A percentile compares a stretch with the other conserved stretches of the same genome.
Conservation (phyloP, 2,329 filamentous ascomycete species). For the Metarhizium album region DNA sequence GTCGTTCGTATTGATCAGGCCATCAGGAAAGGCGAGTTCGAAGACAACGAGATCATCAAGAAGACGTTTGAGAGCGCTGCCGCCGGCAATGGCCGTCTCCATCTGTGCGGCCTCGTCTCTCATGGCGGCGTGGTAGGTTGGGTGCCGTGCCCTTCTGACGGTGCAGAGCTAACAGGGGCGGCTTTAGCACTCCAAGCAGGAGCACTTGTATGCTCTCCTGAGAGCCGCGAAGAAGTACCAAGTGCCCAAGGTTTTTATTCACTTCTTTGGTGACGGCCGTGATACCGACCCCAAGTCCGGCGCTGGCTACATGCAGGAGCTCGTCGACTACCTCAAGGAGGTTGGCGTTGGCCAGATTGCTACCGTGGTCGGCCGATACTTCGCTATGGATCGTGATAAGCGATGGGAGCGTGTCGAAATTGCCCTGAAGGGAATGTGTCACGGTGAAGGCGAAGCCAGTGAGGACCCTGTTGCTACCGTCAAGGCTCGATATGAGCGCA, state of each 20-base stretch:
- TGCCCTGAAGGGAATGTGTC: conserved; percentile 75
- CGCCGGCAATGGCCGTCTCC: conserved; percentile 81
- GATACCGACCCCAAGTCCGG: conserved; percentile 97
- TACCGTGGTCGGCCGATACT: conserved; percentile 92
- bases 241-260: conserved; percentile 88
- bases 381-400: conserved; percentile 99
- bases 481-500: conserved; percentile 76
- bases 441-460: conserved; percentile 78
- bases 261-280: conserved; percentile 97
- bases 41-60: conserved; percentile 66
- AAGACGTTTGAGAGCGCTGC: conserved; percentile 68
- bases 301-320: conserved; percentile 74
- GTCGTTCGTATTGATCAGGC: conserved; percentile 92
- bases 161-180: neutral
- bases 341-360: conserved; percentile 79
- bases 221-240: conserved; percentile 80
- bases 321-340: conserved; percentile 72
- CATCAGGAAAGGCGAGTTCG: conserved; percentile 75
- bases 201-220: conserved; percentile 79
- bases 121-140: conserved; percentile 75
- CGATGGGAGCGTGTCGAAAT: conserved; percentile 92
- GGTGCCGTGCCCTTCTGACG: neutral
- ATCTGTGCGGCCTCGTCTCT: conserved; percentile 84
- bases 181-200: conserved; percentile 76
- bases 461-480: conserved; percentile 78